These are phyloP conservation scores for Trapa incisa DNA, from an alignment of 345 rosid species.

Conservation along the genomic window DNA sequence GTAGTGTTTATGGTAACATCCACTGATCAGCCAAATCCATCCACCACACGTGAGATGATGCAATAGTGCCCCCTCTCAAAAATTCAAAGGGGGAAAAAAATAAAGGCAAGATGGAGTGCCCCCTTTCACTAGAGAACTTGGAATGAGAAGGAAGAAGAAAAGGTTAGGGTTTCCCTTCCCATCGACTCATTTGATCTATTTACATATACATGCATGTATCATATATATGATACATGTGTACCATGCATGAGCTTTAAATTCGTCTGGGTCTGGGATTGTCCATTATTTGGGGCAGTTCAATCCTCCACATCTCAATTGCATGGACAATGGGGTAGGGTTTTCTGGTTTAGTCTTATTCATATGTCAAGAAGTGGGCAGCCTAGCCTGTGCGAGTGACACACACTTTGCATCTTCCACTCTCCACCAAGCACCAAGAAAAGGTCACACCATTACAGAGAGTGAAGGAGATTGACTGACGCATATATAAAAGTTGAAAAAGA, in stretches of 20 bases:
- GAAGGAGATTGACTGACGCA: neutral
- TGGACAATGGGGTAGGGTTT: constrained; percentile 8
- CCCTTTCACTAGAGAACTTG: neutral
- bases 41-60: neutral
- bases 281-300: neutral
- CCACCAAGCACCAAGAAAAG: neutral
- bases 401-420: constrained; percentile 10
- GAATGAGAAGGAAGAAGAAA: neutral
- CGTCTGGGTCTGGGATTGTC: constrained; percentile 1
- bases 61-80: neutral
- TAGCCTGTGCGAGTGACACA: constrained; percentile 28
- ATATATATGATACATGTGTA: too few relatives aligned
- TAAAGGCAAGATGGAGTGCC: neutral
- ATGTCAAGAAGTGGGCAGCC: constrained; percentile 20
- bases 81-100: neutral
- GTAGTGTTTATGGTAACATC: neutral
- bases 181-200: neutral
- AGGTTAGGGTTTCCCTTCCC: neutral
- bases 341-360: constrained; percentile 6
- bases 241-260: neutral
- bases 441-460: neutral
- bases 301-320: constrained; percentile 13
- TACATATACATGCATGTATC: too few relatives aligned
- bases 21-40: neutral
- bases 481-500: neutral